These are phyloP conservation scores for Andrographis paniculata DNA, from an alignment of 305 asterid genomes.

Conservation along the genomic window DNA sequence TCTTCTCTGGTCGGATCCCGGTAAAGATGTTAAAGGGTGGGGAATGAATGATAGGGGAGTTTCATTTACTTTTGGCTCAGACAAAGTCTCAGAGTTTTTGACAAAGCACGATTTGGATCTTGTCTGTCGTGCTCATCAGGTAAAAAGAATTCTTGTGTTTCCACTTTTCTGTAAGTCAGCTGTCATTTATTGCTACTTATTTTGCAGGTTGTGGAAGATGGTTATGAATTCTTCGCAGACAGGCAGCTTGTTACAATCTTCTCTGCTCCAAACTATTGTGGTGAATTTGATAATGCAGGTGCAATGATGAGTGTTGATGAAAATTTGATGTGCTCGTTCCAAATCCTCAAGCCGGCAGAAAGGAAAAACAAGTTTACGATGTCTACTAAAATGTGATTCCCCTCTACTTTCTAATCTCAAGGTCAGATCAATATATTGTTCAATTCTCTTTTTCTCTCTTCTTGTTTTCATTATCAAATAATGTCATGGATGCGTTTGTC, in stretches of 20 bases:
- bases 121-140: slow-evolving; percentile 65
- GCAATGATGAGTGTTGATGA: slow-evolving; percentile 52
- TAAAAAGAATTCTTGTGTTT: slow-evolving; percentile 6
- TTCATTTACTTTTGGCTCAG: slow-evolving; percentile 54
- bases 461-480: too few species aligned
- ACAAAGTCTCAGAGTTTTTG: slow-evolving; percentile 46
- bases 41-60: slow-evolving; percentile 64
- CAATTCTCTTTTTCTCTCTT: not conserved
- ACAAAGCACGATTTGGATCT: slow-evolving; percentile 56
- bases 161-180: slow-evolving; percentile 1
- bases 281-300: slow-evolving; percentile 53
- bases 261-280: too few species aligned
- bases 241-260: slow-evolving; percentile 55
- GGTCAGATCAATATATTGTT: slow-evolving; percentile 26
- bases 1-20: slow-evolving; percentile 57
- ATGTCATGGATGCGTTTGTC: not conserved
- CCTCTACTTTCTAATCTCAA: slow-evolving; percentile 17
- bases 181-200: slow-evolving; percentile 5
- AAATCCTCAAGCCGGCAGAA: slow-evolving; percentile 50
- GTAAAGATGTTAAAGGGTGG: slow-evolving; percentile 57
- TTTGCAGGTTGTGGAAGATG: slow-evolving; percentile 55
- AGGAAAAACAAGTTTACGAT: slow-evolving; percentile 48
- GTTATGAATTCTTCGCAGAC: slow-evolving; percentile 53
- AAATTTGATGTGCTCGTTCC: slow-evolving; percentile 42
- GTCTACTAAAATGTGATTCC: slow-evolving; percentile 45